Evolutionary conservation across 1,284 basidiomycete species (phyloP).

Genomic region (Inonotus obliquus): DNA sequence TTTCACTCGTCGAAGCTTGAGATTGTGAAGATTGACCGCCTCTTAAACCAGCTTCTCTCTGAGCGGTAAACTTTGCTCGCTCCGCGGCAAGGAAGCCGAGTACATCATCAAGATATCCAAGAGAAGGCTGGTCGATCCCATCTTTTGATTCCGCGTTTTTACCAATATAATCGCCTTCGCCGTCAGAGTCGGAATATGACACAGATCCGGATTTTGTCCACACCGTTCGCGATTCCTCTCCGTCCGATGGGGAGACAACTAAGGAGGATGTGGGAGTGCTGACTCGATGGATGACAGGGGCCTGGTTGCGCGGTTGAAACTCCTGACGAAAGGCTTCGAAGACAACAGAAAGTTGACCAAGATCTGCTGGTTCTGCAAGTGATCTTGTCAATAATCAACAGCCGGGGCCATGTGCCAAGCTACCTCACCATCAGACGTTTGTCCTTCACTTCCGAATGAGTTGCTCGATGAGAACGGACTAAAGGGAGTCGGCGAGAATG

Average conservation of each 20-base stretch:
- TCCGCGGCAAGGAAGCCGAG: constrained; percentile 65
- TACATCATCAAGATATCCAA: constrained; percentile 60
- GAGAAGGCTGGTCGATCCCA: constrained; percentile 39
- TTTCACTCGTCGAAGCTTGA: constrained; percentile 35
- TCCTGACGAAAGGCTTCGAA: constrained; percentile 63
- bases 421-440: constrained; percentile 60
- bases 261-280: constrained; percentile 22
- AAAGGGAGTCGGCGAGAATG: constrained; percentile 39
- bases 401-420: background rate
- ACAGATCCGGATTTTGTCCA: constrained; percentile 1
- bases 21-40: constrained; percentile 23
- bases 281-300: constrained; percentile 9
- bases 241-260: constrained; percentile 15
- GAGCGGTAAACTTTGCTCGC: constrained; percentile 47
- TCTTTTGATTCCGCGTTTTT: constrained; percentile 5
- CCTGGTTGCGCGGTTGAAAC: constrained; percentile 32
- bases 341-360: constrained; percentile 69
- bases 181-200: constrained; percentile 8
- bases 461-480: constrained; percentile 44
- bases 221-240: constrained; percentile 13
- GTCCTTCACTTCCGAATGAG: constrained; percentile 41
- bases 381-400: background rate
- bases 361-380: constrained; percentile 61
- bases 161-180: constrained; percentile 10
- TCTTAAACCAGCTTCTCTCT: constrained; percentile 24